These are phyloP conservation scores for Bipolaris zeicola DNA, from an alignment of 2,329 filamentous ascomycete species.

Conservation along the genomic window DNA sequence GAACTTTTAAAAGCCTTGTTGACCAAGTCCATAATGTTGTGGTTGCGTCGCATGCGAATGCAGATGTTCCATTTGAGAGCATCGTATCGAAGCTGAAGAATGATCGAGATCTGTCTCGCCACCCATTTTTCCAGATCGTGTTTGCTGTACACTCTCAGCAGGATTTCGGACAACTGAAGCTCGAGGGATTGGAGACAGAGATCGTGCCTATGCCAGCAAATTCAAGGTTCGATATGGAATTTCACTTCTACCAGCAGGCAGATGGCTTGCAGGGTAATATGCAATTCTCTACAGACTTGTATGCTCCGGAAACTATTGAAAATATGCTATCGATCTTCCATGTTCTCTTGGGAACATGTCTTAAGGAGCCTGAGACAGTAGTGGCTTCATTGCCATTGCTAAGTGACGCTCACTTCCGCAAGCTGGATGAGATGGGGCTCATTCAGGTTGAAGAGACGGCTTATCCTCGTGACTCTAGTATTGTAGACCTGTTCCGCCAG, in stretches of 20 bases:
- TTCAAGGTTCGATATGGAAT: not conserved
- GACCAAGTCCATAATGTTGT: not conserved
- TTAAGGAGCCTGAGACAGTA: conserved; percentile 1
- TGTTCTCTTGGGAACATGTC: conserved; percentile 5
- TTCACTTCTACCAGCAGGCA: conserved; percentile 1
- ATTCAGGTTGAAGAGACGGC: not conserved
- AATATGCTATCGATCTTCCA: conserved; percentile 11
- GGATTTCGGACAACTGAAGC: not conserved
- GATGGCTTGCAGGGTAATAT: not conserved
- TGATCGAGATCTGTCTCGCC: conserved; percentile 1
- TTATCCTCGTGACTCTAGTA: conserved; percentile 6
- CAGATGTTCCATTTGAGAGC: conserved; percentile 5
- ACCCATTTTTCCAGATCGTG: not conserved
- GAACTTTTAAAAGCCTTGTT: conserved; percentile 10
- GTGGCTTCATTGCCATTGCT: not conserved
- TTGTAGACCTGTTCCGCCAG: conserved; percentile 10
- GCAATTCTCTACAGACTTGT: conserved; percentile 1
- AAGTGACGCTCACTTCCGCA: not conserved
- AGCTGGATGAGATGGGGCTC: not conserved
- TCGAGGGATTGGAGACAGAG: not conserved
- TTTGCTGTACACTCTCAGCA: conserved; percentile 4
- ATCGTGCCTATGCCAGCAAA: not conserved
- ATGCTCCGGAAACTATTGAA: conserved; percentile 2
- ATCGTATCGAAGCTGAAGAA: conserved; percentile 1
- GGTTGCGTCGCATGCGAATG: not conserved